These are phyloP conservation scores for Buxus sempervirens DNA, from an alignment of 164 flowering plant genomes.

Conservation along the genomic window DNA sequence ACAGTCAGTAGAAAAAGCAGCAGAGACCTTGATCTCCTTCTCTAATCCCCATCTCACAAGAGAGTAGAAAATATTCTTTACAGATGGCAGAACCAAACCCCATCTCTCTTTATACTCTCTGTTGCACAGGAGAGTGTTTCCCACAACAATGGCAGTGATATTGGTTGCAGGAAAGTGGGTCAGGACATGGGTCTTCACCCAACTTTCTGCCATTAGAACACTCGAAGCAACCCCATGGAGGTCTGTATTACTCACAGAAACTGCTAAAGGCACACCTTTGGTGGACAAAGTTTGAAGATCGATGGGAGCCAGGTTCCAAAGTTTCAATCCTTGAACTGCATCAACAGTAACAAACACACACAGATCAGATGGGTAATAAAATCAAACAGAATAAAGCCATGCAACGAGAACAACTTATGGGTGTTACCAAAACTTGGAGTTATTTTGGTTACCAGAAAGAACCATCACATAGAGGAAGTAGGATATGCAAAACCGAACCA, in stretches of 20 bases:
- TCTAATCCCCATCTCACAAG: constrained; percentile 76
- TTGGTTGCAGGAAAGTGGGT: constrained; percentile 50
- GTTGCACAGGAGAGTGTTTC: constrained; percentile 42
- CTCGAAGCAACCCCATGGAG: constrained; percentile 48
- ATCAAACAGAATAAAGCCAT: too few species aligned
- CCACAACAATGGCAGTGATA: constrained; percentile 66
- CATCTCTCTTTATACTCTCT: constrained; percentile 25
- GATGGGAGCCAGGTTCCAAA: too few species aligned
- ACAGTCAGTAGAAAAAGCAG: constrained; percentile 46
- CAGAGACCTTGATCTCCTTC: constrained; percentile 57
- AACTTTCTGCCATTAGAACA: constrained; percentile 61
- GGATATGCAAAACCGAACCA: too few species aligned
- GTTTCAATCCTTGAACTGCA: too few species aligned
- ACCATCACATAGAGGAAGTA: too few species aligned
- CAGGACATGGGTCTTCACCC: constrained; percentile 63
- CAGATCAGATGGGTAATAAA: too few species aligned
- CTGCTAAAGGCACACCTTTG: constrained; percentile 40
- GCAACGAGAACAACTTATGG: too few species aligned
- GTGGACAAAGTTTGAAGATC: too few species aligned
- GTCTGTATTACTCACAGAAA: constrained; percentile 36
- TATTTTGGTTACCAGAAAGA: too few species aligned
- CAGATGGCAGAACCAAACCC: constrained; percentile 46
- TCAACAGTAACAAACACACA: too few species aligned
- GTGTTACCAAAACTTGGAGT: too few species aligned
- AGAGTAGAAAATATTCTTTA: constrained; percentile 56